Conservation (phyloP, 2,329 filamentous ascomycete species). For the Malbranchea cinnamomea region DNA sequence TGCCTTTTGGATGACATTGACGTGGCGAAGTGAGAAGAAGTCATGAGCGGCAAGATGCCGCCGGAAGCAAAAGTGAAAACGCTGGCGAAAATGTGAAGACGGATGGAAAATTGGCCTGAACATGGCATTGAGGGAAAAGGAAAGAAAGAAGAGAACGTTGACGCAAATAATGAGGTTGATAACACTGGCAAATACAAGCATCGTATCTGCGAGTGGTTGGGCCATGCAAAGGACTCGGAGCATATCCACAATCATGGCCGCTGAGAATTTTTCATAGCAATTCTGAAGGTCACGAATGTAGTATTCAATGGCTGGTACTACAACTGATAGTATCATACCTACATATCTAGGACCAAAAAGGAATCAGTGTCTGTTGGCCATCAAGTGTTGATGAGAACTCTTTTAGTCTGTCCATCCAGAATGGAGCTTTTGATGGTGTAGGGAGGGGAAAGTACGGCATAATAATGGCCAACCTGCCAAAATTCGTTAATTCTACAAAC, state of each 20-base stretch:
- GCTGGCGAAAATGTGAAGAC: conserved; percentile 40
- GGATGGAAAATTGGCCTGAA: conserved; percentile 41
- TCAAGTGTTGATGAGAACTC: too few species aligned
- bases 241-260: conserved; percentile 11
- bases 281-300: too few species aligned
- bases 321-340: too few species aligned
- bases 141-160: conserved; percentile 11
- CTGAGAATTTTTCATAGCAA: too few species aligned
- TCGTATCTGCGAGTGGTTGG: conserved; percentile 17
- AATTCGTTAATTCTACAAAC: too few species aligned
- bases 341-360: too few species aligned
- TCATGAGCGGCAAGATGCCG: conserved; percentile 33
- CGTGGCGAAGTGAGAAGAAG: conserved; percentile 37
- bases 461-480: too few species aligned
- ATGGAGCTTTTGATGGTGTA: too few species aligned
- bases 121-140: conserved; percentile 25
- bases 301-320: too few species aligned
- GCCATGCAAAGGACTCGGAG: conserved; percentile 11
- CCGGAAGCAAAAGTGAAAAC: conserved; percentile 31
- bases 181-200: conserved; percentile 15
- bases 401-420: too few species aligned
- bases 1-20: conserved; percentile 50
- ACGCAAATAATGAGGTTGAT: conserved; percentile 13
- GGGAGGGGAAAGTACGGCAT: too few species aligned
- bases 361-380: too few species aligned